These are phyloP conservation scores for Cryptomeria japonica DNA, from an alignment of 75 land plant species.

Conservation along the genomic window DNA sequence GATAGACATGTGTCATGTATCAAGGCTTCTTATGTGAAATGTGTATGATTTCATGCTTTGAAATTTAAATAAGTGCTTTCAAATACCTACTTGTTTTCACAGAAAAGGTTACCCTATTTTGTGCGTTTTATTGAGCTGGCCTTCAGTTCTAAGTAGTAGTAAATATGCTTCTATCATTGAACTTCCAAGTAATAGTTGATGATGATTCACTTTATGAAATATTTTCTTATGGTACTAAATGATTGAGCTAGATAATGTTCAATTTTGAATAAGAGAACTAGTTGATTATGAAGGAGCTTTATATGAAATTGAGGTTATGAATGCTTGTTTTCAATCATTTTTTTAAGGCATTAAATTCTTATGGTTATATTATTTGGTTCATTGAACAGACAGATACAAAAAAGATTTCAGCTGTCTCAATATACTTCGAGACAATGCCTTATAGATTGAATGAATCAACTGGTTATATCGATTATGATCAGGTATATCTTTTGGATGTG, in stretches of 20 bases:
- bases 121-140: background rate
- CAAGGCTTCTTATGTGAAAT: background rate
- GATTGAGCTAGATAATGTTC: background rate
- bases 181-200: background rate
- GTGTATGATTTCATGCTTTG: background rate
- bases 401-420: constrained; percentile 88
- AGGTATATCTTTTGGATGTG: constrained; percentile 36
- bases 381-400: constrained; percentile 76
- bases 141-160: background rate
- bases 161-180: background rate
- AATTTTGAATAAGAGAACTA: background rate
- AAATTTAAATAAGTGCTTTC: background rate
- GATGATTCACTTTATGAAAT: background rate
- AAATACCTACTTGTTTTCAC: background rate
- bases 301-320: background rate
- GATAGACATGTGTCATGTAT: background rate
- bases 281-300: background rate
- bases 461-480: constrained; percentile 87
- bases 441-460: constrained; percentile 76
- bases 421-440: constrained; percentile 93
- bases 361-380: background rate
- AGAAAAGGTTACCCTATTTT: background rate
- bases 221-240: background rate
- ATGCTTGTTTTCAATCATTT: background rate
- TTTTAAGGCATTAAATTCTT: background rate